These are phyloP conservation scores for Bacidia gigantensis DNA, from an alignment of 495 filamentous ascomycete genomes.

Conservation along the genomic window DNA sequence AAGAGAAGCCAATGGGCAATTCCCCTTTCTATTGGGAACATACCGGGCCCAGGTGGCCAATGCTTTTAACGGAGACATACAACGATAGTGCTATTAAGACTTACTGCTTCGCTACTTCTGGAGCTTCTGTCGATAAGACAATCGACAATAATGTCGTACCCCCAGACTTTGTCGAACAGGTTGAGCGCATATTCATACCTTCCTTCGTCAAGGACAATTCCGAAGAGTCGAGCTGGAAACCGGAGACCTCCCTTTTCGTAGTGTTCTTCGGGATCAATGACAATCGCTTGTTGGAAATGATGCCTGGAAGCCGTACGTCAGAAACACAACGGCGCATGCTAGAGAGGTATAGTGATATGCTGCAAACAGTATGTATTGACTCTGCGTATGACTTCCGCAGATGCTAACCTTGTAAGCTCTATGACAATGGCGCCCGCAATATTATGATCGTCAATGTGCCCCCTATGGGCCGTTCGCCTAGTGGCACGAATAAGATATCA, in stretches of 20 bases:
- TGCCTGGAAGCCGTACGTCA: background rate
- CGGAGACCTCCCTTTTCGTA: constrained; percentile 2
- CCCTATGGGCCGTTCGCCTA: constrained; percentile 1
- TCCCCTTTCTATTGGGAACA: constrained; percentile 30
- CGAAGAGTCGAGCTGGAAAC: background rate
- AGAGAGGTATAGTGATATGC: background rate
- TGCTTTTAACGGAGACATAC: constrained; percentile 36
- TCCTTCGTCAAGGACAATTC: background rate
- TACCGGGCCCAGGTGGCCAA: constrained; percentile 37
- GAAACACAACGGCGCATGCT: background rate
- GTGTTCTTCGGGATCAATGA: constrained; percentile 10
- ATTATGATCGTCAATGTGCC: constrained; percentile 5
- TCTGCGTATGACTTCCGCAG: background rate
- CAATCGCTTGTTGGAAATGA: background rate
- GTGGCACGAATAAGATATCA: background rate
- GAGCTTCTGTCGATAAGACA: background rate
- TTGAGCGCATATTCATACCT: background rate
- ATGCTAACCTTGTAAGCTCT: constrained; percentile 1
- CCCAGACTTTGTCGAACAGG: constrained; percentile 1
- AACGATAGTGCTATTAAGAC: constrained; percentile 22
- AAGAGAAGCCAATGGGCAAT: constrained; percentile 58
- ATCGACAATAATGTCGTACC: background rate
- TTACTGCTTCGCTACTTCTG: constrained; percentile 4
- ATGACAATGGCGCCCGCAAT: constrained; percentile 6
- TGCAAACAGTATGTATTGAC: background rate